Percentiles rank a stretch among this genome's conserved stretches.
phyloP scores from a whole-genome alignment of 1,139 yeast species.

The Zhuliangozyma parablackwelliae region DNA sequence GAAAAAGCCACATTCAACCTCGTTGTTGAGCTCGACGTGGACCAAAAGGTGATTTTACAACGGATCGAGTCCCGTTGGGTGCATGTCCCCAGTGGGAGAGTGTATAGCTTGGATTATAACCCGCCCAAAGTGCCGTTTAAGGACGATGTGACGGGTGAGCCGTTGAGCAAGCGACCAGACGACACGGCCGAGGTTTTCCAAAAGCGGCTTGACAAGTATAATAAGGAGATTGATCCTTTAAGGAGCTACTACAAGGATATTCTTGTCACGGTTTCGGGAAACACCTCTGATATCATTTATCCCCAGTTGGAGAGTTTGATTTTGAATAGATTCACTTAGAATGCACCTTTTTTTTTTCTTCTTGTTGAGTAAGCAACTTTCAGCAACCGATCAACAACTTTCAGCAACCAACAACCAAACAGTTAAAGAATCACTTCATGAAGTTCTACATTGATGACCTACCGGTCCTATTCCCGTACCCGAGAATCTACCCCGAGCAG shows the following conservation, averaged over 20 bases:
- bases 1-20: constrained; percentile 49
- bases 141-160: constrained; percentile 90
- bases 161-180: constrained; percentile 71
- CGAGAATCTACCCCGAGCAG: constrained; percentile 95
- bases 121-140: constrained; percentile 80
- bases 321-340: constrained; percentile 18
- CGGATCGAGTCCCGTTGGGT: constrained; percentile 85
- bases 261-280: constrained; percentile 60
- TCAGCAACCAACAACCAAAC: too few species aligned
- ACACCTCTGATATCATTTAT: constrained; percentile 77
- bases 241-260: constrained; percentile 62
- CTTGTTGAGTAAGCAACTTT: too few species aligned
- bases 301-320: constrained; percentile 58
- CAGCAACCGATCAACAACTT: too few species aligned
- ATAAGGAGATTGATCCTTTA: constrained; percentile 56
- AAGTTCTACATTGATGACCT: constrained; percentile 89
- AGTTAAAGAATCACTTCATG: too few species aligned
- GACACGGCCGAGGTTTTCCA: constrained; percentile 71
- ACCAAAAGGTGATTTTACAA: constrained; percentile 69
- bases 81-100: constrained; percentile 78
- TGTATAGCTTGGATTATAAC: constrained; percentile 79
- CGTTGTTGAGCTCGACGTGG: constrained; percentile 82
- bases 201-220: constrained; percentile 62
- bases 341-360: neutral
- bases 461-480: constrained; percentile 96